Percentiles rank a stretch among this genome's conserved stretches.
phyloP scores from a whole-genome alignment of 352 stramenopile genomes.

The Phytophthora megakarya region DNA sequence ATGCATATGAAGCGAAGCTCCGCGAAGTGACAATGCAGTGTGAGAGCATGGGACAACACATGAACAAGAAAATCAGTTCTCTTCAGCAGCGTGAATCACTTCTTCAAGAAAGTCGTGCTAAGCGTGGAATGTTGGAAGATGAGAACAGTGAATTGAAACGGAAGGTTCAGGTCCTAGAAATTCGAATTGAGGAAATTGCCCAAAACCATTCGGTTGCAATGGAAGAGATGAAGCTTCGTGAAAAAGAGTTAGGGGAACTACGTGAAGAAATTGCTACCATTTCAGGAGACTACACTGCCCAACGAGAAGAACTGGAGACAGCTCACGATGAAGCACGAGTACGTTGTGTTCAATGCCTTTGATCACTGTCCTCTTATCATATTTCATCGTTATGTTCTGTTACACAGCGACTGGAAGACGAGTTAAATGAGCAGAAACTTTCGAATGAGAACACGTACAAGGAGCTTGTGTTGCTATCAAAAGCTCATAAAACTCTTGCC shows the following conservation, averaged over 20 bases:
- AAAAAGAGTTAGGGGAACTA: slow-evolving; percentile 59
- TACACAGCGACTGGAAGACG: slow-evolving; percentile 59
- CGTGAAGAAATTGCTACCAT: slow-evolving; percentile 70
- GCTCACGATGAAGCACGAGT: slow-evolving; percentile 63
- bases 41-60: slow-evolving; percentile 69
- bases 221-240: slow-evolving; percentile 67
- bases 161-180: slow-evolving; percentile 80
- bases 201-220: slow-evolving; percentile 59
- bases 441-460: slow-evolving; percentile 78
- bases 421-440: slow-evolving; percentile 59
- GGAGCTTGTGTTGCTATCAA: slow-evolving; percentile 78
- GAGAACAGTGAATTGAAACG: slow-evolving; percentile 79
- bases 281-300: slow-evolving; percentile 68
- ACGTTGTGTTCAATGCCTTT: not conserved
- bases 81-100: slow-evolving; percentile 74
- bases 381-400: not conserved
- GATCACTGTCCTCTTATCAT: not conserved
- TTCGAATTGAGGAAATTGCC: slow-evolving; percentile 75
- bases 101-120: slow-evolving; percentile 65
- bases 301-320: slow-evolving; percentile 61
- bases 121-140: slow-evolving; percentile 63
- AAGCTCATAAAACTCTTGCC: slow-evolving; percentile 71
- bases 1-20: slow-evolving; percentile 71
- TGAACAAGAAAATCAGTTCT: slow-evolving; percentile 76
- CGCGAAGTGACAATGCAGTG: slow-evolving; percentile 66